Evolutionary conservation across 2,329 filamentous ascomycete genomes (phyloP).

Genomic region (Aurifilum marmelostoma): DNA sequence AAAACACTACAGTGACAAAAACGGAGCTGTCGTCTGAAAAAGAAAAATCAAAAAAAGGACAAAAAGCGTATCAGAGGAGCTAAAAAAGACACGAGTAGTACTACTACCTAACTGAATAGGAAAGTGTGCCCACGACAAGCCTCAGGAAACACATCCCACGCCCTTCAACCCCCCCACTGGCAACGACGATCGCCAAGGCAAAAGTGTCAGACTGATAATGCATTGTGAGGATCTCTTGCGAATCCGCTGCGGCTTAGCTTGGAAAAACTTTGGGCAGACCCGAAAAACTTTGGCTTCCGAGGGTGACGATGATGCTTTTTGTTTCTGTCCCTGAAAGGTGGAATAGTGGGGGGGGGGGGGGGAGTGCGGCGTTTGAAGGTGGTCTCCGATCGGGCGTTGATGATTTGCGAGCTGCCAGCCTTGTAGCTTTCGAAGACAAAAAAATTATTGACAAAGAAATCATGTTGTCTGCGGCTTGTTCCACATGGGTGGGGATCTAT

Average conservation of each 20-base stretch:
- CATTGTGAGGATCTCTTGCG: background rate
- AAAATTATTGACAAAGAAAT: too few species aligned
- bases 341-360: too few species aligned
- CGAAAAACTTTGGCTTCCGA: background rate
- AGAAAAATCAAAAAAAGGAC: background rate
- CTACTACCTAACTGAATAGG: constrained; percentile 1
- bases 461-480: too few species aligned
- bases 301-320: too few species aligned
- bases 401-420: background rate
- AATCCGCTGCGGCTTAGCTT: background rate
- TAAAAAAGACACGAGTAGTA: background rate
- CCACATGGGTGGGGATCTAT: too few species aligned
- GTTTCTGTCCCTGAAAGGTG: too few species aligned
- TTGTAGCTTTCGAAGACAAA: too few species aligned
- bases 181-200: background rate
- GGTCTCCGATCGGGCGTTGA: background rate
- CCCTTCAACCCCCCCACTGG: background rate
- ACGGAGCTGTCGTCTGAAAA: background rate
- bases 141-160: background rate
- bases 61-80: background rate
- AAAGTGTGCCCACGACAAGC: background rate
- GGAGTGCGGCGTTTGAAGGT: background rate
- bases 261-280: background rate
- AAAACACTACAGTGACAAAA: background rate
- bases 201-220: background rate